phyloP scores from a whole-genome alignment of 2,329 filamentous ascomycete genomes.

The Cytospora chrysosperma region DNA sequence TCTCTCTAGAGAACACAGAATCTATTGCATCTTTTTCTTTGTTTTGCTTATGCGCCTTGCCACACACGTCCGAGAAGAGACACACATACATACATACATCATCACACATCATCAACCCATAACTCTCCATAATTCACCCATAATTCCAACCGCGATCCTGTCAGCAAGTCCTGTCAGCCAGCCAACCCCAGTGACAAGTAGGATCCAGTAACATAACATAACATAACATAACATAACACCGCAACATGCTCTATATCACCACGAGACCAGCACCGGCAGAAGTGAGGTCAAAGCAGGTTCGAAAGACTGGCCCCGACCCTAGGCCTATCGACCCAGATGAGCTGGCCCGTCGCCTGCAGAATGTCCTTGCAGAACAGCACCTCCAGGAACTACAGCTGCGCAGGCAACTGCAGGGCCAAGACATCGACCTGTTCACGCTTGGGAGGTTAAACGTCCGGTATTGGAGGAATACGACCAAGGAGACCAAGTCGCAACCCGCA shows the following conservation, averaged over 20 bases:
- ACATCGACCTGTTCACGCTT: background rate
- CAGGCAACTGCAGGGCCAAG: background rate
- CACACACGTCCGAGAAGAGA: background rate
- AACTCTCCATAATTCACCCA: background rate
- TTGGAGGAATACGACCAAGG: background rate
- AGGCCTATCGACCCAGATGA: slow-evolving; percentile 6
- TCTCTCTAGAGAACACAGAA: background rate
- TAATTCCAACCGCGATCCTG: background rate
- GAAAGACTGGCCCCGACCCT: background rate
- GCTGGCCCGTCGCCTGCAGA: slow-evolving; percentile 10
- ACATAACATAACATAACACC: too few relatives aligned
- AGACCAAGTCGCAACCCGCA: background rate
- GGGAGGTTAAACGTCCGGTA: background rate
- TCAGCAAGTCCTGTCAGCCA: background rate
- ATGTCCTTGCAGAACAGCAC: slow-evolving; percentile 5
- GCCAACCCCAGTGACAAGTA: background rate
- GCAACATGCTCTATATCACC: slow-evolving; percentile 4
- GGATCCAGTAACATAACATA: too few relatives aligned
- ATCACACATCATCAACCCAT: background rate
- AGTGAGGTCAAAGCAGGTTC: background rate
- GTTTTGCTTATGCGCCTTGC: background rate
- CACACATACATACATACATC: too few relatives aligned
- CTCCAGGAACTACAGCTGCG: background rate
- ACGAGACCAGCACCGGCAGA: slow-evolving; percentile 1
- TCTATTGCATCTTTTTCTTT: background rate